Conservation (phyloP, 2,329 filamentous ascomycete species). For the Capronia epimyces region DNA sequence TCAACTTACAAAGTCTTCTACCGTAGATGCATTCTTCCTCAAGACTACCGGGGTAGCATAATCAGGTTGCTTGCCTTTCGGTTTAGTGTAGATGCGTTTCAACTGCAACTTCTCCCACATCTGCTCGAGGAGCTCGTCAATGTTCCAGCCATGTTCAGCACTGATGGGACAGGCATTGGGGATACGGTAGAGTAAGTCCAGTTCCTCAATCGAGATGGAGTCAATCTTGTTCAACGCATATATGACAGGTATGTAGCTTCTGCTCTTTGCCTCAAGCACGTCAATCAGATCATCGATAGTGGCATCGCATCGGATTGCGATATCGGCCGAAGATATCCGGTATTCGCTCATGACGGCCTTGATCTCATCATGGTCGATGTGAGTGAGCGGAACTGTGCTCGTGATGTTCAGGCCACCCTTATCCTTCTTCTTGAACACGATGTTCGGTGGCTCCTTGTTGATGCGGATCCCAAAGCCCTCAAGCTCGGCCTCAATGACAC, state of each 20-base stretch:
- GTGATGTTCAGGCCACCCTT: slow-evolving; percentile 96
- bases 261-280: slow-evolving; percentile 84
- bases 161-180: slow-evolving; percentile 96
- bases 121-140: slow-evolving; percentile 91
- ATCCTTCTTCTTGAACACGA: slow-evolving; percentile 99
- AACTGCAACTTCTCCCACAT: slow-evolving; percentile 98
- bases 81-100: slow-evolving; percentile 93
- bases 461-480: slow-evolving; percentile 97
- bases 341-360: slow-evolving; percentile 97
- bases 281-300: slow-evolving; percentile 97
- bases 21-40: slow-evolving; percentile 71
- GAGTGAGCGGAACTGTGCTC: slow-evolving; percentile 82
- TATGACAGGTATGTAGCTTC: slow-evolving; percentile 97
- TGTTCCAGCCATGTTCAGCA: slow-evolving; percentile 95
- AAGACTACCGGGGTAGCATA: slow-evolving; percentile 89
- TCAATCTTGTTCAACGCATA: slow-evolving; percentile 99
- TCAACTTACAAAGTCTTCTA: slow-evolving; percentile 88
- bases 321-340: slow-evolving; percentile 91
- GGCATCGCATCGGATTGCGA: slow-evolving; percentile 94
- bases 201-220: slow-evolving; percentile 92
- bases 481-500: slow-evolving; percentile 87
- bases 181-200: slow-evolving; percentile 92
- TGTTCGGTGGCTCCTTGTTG: slow-evolving; percentile 96
- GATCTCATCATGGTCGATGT: slow-evolving; percentile 95
- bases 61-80: slow-evolving; percentile 89